These are phyloP conservation scores for Asterella californica DNA, from an alignment of 225 moss, liverwort and hornwort species.

Conservation along the genomic window DNA sequence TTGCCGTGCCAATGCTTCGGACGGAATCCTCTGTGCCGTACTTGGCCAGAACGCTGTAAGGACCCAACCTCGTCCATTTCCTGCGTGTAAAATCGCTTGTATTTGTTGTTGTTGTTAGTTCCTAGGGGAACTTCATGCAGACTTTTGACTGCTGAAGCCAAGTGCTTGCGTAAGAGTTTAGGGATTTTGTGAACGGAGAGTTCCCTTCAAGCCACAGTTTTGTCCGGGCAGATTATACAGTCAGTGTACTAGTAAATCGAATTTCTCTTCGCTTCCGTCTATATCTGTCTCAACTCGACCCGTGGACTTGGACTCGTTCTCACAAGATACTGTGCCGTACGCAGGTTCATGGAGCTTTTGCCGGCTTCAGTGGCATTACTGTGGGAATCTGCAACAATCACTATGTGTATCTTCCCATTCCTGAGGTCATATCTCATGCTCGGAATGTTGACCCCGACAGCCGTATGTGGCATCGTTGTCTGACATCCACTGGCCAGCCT, in stretches of 20 bases:
- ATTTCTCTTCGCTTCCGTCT: background rate
- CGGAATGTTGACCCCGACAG: slow-evolving; percentile 89
- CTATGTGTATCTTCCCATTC: slow-evolving; percentile 84
- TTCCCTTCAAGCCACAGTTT: background rate
- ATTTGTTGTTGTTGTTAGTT: background rate
- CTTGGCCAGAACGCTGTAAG: slow-evolving; percentile 92
- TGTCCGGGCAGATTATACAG: background rate
- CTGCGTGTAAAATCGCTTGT: background rate
- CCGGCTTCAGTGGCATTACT: slow-evolving; percentile 80
- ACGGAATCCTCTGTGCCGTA: slow-evolving; percentile 87
- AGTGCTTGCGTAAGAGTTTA: background rate
- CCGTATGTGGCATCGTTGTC: slow-evolving; percentile 98
- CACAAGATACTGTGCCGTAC: background rate
- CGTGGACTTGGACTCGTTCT: background rate
- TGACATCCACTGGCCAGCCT: slow-evolving; percentile 94
- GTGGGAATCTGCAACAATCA: slow-evolving; percentile 93
- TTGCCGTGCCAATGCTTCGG: slow-evolving; percentile 88
- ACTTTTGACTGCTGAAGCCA: background rate
- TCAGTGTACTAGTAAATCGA: background rate
- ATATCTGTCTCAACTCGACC: background rate
- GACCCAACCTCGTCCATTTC: background rate
- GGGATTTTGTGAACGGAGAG: background rate
- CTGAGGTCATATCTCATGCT: slow-evolving; percentile 72
- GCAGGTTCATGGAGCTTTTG: slow-evolving; percentile 79
- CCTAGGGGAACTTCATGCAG: too few relatives aligned